A percentile compares a stretch with the other conserved stretches of the same genome.
These are phyloP conservation scores for Rostrohypoxylon terebratum DNA, from an alignment of 495 filamentous ascomycete species.

Conservation along the genomic window DNA sequence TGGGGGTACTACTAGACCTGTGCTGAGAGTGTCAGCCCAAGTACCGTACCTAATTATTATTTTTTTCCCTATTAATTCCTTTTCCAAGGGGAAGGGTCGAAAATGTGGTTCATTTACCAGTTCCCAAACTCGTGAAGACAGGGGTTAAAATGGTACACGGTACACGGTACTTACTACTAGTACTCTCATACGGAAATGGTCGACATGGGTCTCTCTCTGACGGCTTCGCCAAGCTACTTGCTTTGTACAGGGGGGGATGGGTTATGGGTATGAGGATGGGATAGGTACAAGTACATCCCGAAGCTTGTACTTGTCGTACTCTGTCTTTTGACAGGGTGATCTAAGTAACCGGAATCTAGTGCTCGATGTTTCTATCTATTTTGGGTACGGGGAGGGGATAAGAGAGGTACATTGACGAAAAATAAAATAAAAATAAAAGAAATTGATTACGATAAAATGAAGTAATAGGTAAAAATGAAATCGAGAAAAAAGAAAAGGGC, in stretches of 20 bases:
- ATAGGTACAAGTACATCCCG: slow-evolving; percentile 32
- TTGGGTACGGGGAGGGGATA: slow-evolving; percentile 17
- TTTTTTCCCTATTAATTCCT: slow-evolving; percentile 40
- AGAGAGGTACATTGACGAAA: background rate
- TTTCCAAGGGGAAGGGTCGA: slow-evolving; percentile 41
- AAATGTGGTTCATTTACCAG: slow-evolving; percentile 49
- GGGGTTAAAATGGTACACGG: slow-evolving; percentile 37
- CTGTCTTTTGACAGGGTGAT: slow-evolving; percentile 18
- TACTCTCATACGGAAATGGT: slow-evolving; percentile 23
- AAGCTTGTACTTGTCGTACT: slow-evolving; percentile 25
- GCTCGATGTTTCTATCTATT: slow-evolving; percentile 19
- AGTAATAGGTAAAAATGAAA: slow-evolving; percentile 14
- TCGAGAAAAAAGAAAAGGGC: slow-evolving; percentile 9
- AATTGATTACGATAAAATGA: background rate
- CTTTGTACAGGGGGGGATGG: slow-evolving; percentile 37
- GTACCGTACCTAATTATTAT: slow-evolving; percentile 33
- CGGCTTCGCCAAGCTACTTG: slow-evolving; percentile 42
- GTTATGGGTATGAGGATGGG: slow-evolving; percentile 23
- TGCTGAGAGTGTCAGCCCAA: slow-evolving; percentile 40
- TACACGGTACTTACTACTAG: slow-evolving; percentile 31
- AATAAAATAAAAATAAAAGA: background rate
- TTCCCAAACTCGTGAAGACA: slow-evolving; percentile 44
- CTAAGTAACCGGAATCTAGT: slow-evolving; percentile 20
- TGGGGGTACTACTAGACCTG: slow-evolving; percentile 44
- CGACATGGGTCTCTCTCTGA: slow-evolving; percentile 27